Evolutionary conservation across 305 asterid genomes (phyloP), one percentile per base, ranked within the genome.

Genomic region (Petunia hybrid): DNA sequence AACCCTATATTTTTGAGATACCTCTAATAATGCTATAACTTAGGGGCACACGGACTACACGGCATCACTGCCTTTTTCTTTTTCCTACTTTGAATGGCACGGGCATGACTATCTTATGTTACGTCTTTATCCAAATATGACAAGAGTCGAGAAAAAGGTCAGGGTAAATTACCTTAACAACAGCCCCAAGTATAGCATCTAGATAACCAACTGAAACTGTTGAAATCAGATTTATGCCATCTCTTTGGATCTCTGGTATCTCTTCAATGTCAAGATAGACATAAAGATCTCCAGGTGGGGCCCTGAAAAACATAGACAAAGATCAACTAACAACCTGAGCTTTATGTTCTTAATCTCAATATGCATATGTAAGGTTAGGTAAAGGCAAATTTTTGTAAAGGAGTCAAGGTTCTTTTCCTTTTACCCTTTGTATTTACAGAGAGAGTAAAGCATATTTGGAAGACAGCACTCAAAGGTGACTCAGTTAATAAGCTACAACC

Each of bases 161-260:
- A 6, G 53, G 76, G 77, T 82, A 67, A 75, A 61, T 73, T 87
- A 97, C 99, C 99, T 93, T 89, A 55, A 71, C 84, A 82, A 87
- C 82, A 84, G 97, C 86, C 78, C 99, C 99, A 85, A 97, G 83
- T 80, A 97, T 95, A 71, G 99, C 99, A 87, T 97, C 99, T 83
- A 97, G 89, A 86, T 97, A 97, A 89, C 90, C 88, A 75, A 97
- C 83, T 74, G 98, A 85, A 86, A 97, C 89, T 14, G 91, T 86
- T 84, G 99, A 97, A 66, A 70, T 81, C 39, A 97, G 94, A 91
- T 97, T 95, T 83, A 94, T 92, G 86, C 99, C 99, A 82, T 97
- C 98, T 88, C 98, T 90, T 89, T 97, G 98, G 81, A 97, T 97
- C 88, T 95, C 99, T 10, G 97, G 91, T 86, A 95, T 93, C 85